Evolutionary conservation across 305 asterid genomes (phyloP), one percentile per base, ranked within the genome.

Genomic region (Coffea humblotiana): DNA sequence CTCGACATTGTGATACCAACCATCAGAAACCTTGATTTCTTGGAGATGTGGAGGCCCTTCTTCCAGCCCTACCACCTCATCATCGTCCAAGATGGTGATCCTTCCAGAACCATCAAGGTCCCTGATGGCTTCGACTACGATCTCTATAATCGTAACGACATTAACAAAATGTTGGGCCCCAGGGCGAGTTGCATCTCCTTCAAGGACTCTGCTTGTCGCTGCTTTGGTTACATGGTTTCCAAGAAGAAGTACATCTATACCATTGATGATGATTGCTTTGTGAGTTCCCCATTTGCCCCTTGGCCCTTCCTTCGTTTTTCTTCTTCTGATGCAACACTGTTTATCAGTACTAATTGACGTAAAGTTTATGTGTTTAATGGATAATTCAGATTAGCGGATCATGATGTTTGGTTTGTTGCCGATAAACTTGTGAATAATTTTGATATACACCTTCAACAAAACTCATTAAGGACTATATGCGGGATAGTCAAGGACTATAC

Each of bases 1-100:
- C 86, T 90, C 14, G 93, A 90, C 51, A 88, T 88, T 47, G 93
- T 90, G 82, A 88, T 90, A 63, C 93, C 93, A 12, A 90, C 93
- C 1, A 90, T 90, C 8, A 78, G 91, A 70, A 90, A 90, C 49
- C 89, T 90, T 1, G 93, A 90, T 83, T 90, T 90, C 85, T 61
- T 90, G 64, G 91, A 90, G 71, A 90, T 90, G 93, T 90, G 93
- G 93, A 88, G 93, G 76, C 90, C 92, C 13, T 88, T 90, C 47
- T 88, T 90, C 51, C 80, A 88, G 81, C 86, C 86, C 0, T 90
- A 88, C 75, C 92, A 90, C 71, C 74, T 90, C n/a, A 87, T 90
- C 85, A 88, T 90, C 74, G 89, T 87, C 8, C 91, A 90, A 84
- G 93, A 90, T 70, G 91, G 91, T 19, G 91, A 90, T 68, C 91